Evolutionary conservation across 1,284 basidiomycete species (phyloP).

Genomic region (Tylopilus sp.): DNA sequence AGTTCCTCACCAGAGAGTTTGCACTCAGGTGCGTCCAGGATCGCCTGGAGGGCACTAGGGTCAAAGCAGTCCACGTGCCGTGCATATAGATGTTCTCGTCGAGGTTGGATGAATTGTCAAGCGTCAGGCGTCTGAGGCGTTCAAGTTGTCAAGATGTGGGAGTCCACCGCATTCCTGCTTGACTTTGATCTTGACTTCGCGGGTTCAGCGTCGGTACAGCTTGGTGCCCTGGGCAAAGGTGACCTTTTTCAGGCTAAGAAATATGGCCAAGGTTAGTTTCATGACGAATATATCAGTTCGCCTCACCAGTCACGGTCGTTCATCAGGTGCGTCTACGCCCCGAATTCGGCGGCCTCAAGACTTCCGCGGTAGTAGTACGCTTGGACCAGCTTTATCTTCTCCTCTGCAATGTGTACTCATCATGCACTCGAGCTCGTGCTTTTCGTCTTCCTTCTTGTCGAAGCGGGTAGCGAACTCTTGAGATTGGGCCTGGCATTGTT

Average conservation of each 20-base stretch:
- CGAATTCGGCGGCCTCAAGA: slow-evolving; percentile 83
- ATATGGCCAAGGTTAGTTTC: slow-evolving; percentile 1
- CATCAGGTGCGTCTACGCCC: slow-evolving; percentile 92
- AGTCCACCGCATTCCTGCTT: slow-evolving; percentile 97
- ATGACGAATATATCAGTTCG: neutral
- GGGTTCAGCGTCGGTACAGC: slow-evolving; percentile 96
- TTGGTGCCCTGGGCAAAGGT: slow-evolving; percentile 98
- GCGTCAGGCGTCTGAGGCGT: slow-evolving; percentile 89
- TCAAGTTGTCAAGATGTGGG: slow-evolving; percentile 95
- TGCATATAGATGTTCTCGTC: slow-evolving; percentile 93
- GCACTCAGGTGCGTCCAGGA: slow-evolving; percentile 68
- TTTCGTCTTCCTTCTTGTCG: slow-evolving; percentile 88
- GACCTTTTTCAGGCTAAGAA: slow-evolving; percentile 87
- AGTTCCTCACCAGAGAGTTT: slow-evolving; percentile 93
- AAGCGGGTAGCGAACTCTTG: slow-evolving; percentile 83
- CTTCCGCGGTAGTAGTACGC: slow-evolving; percentile 81
- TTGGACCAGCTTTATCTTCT: slow-evolving; percentile 80
- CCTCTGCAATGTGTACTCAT: slow-evolving; percentile 88
- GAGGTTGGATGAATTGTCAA: slow-evolving; percentile 87
- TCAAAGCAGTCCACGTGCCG: slow-evolving; percentile 81
- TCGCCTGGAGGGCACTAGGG: slow-evolving; percentile 70
- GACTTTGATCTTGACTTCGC: slow-evolving; percentile 94
- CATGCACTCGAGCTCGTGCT: slow-evolving; percentile 78
- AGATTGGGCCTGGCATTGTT: slow-evolving; percentile 88
- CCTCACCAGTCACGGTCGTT: slow-evolving; percentile 91